These are phyloP conservation scores for Phyllosticta citriasiana DNA, from an alignment of 2,329 filamentous ascomycete genomes.

Conservation along the genomic window DNA sequence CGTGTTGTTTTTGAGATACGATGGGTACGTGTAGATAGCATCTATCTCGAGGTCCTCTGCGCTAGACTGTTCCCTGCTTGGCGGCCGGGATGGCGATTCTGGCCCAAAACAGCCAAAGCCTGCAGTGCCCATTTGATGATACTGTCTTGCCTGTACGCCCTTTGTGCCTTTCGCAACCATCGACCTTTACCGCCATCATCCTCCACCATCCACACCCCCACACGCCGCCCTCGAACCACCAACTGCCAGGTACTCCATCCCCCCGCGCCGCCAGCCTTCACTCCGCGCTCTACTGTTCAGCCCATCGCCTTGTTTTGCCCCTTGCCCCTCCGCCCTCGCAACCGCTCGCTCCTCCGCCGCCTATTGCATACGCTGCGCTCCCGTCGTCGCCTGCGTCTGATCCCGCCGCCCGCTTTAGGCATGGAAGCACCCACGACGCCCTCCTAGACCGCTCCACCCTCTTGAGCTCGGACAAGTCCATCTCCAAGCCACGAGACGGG, in stretches of 20 bases:
- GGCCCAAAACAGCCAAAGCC: background rate
- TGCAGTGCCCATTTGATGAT: background rate
- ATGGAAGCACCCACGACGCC: constrained; percentile 11
- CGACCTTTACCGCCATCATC: background rate
- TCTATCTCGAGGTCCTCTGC: background rate
- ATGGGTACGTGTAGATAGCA: too few relatives aligned
- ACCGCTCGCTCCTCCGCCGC: constrained; percentile 5
- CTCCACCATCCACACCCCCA: constrained; percentile 1
- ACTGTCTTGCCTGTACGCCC: background rate
- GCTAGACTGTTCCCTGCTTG: background rate
- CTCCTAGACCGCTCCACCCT: constrained; percentile 22
- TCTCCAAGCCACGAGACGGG: constrained; percentile 15
- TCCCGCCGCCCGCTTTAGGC: constrained; percentile 6
- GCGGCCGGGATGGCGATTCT: background rate
- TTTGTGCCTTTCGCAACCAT: background rate
- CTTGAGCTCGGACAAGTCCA: constrained; percentile 20
- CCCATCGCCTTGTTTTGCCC: background rate
- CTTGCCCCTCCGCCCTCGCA: constrained; percentile 3
- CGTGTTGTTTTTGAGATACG: background rate
- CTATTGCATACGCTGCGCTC: background rate
- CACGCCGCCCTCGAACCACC: background rate
- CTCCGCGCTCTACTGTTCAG: background rate
- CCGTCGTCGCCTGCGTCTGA: background rate
- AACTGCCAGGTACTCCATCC: background rate
- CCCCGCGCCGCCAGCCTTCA: too few relatives aligned